Evolutionary conservation across 106 monocot species (phyloP), one percentile per base, ranked within the genome.

Genomic region (Allium sativum): DNA sequence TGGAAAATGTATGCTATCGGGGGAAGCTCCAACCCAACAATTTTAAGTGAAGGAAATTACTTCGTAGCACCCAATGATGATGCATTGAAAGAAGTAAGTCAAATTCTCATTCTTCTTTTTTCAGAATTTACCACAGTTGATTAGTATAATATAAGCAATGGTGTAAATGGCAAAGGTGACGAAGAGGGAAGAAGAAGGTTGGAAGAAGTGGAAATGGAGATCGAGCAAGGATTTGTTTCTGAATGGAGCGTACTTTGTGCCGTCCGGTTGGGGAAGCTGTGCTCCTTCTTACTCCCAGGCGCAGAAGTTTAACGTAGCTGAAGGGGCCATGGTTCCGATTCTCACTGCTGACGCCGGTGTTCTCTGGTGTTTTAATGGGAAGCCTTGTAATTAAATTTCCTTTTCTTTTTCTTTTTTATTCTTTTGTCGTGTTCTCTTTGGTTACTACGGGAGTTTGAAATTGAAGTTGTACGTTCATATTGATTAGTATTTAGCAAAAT

Each of bases 121-220:
- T 11, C 22, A 31, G 5, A 31, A 31, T 31, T 31, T 31, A 31
- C 31, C 31, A 31, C 31, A 31, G 0, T 31, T 31, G 31, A 31
- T 31, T 31, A 31, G 31, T 2, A 31, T 31, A 31, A 31, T 31
- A 31, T 31, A 31, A 31, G 5, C 1, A 31, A 31, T 31, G 31
- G 31, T 31, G 31, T 31, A 31, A 31, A 31, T 31, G 18, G 20
- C 9, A 64, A 18, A 83, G 83, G 83, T 83, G 7, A 83, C 83
- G 12, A 78, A 83, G 59, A 64, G 80, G 44, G 84, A 74, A 45
- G 51, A 45, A 16, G 58, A 51, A 45, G 69, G 66, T 21, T 84
- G 79, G 84, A 67, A 70, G 55, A 74, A 57, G 11, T 80, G 84
- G 84, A 84, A 80, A 46, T 84, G 84, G 79, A 84, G 74, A 45